phyloP scores from a whole-genome alignment of 2,329 filamentous ascomycete species.

The Alternaria gansuensis region DNA sequence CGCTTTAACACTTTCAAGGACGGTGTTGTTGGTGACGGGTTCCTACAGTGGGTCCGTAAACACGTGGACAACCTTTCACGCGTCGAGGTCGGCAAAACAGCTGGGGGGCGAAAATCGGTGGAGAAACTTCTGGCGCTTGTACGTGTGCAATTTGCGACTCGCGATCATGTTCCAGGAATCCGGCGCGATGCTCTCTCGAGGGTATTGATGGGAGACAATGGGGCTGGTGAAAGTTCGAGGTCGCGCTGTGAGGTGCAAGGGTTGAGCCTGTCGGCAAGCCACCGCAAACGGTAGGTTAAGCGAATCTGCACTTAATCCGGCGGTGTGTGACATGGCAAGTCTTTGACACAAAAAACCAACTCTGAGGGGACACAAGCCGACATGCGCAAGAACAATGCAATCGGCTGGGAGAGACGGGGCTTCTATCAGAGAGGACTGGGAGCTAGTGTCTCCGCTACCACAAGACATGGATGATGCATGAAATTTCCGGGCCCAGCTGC shows the following conservation, averaged over 20 bases:
- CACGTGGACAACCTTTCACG: constrained; percentile 40
- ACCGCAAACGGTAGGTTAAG: constrained; percentile 23
- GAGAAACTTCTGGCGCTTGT: constrained; percentile 20
- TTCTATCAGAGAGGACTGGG: constrained; percentile 7
- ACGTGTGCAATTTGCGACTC: constrained; percentile 20
- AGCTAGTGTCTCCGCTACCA: constrained; percentile 19
- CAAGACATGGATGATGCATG: constrained; percentile 28
- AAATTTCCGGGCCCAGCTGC: constrained; percentile 25
- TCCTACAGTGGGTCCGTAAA: constrained; percentile 32
- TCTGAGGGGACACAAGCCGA: constrained; percentile 5
- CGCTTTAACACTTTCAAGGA: constrained; percentile 20
- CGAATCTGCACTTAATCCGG: constrained; percentile 21
- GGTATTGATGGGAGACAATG: constrained; percentile 26
- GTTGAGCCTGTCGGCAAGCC: constrained; percentile 26
- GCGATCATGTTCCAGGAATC: constrained; percentile 30
- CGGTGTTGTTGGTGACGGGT: constrained; percentile 23
- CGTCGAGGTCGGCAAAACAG: constrained; percentile 31
- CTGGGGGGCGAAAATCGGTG: constrained; percentile 22
- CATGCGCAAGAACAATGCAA: constrained; percentile 1
- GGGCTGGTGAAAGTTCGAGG: constrained; percentile 27
- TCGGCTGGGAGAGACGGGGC: neutral
- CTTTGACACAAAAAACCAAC: constrained; percentile 17
- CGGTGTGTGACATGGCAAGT: constrained; percentile 28
- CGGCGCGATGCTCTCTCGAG: constrained; percentile 10
- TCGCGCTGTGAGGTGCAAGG: constrained; percentile 31